phyloP scores from a whole-genome alignment of 805 yeast genomes.

The Nakazawaea anatomiae region DNA sequence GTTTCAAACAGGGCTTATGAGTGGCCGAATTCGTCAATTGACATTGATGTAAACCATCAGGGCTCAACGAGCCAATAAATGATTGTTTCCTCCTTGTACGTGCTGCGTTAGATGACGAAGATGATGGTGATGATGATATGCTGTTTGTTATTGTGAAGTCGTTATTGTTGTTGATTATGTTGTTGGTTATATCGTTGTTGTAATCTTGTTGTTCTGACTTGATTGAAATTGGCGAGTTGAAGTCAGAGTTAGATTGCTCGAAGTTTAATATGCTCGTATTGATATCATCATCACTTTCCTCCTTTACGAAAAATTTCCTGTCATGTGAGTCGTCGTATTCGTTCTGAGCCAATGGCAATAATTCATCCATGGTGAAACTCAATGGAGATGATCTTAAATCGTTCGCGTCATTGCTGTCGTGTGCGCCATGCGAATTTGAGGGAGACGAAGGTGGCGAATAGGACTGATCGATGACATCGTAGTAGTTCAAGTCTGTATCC shows the following conservation, averaged over 20 bases:
- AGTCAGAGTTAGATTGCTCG: too few species aligned
- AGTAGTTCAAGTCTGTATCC: conserved; percentile 5
- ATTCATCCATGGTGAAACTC: background rate
- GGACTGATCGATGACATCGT: conserved; percentile 4
- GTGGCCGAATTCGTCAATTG: conserved; percentile 53
- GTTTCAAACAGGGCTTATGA: conserved; percentile 62
- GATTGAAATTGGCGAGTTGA: background rate
- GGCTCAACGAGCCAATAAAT: background rate
- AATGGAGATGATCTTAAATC: background rate
- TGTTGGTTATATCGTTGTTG: background rate
- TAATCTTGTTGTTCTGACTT: background rate
- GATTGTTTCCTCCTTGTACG: conserved; percentile 2
- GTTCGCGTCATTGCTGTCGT: conserved; percentile 1
- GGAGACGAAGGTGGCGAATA: conserved; percentile 2
- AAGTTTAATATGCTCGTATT: too few species aligned
- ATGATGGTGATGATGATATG: background rate
- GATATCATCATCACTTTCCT: background rate
- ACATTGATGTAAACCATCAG: conserved; percentile 44
- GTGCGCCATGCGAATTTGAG: background rate
- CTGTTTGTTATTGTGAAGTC: too few species aligned
- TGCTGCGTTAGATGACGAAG: background rate
- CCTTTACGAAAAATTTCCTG: background rate
- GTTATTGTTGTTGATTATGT: background rate
- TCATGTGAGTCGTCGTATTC: background rate
- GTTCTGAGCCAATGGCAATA: background rate